Evolutionary conservation across 306 rosid genomes (phyloP).

Genomic region (Erythrophleum fordii): DNA sequence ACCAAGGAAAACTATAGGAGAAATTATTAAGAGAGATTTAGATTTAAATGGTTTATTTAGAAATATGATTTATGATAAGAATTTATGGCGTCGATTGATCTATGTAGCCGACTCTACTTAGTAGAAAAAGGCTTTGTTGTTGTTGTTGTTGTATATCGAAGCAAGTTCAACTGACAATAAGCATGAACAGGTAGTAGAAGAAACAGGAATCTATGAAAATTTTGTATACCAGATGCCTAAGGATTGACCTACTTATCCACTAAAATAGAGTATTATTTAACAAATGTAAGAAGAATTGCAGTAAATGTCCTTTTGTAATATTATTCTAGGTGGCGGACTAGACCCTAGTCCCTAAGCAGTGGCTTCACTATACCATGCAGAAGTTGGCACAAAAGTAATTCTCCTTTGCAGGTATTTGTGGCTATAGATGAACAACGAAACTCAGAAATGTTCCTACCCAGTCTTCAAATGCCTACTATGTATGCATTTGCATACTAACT

Average conservation of each 20-base stretch:
- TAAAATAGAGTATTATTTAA: not conserved
- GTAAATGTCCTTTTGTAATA: not conserved
- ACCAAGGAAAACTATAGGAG: too few species aligned
- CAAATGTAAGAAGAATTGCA: slow-evolving; percentile 13
- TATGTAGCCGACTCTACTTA: too few species aligned
- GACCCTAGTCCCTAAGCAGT: not conserved
- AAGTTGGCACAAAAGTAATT: not conserved
- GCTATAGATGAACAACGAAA: not conserved
- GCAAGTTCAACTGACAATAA: slow-evolving; percentile 35
- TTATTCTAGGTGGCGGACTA: not conserved
- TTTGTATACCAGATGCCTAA: not conserved
- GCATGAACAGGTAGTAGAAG: not conserved
- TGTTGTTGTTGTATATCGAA: too few species aligned
- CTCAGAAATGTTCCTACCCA: not conserved
- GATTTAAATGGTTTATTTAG: too few species aligned
- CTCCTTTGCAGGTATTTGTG: not conserved
- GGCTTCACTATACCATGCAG: not conserved
- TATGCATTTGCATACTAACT: not conserved
- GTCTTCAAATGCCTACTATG: not conserved
- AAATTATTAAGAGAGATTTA: too few species aligned
- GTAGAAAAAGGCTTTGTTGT: too few species aligned
- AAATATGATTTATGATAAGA: too few species aligned
- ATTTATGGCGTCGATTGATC: too few species aligned
- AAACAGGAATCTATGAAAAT: not conserved
- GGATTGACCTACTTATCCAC: not conserved